A percentile compares a stretch with the other conserved stretches of the same genome.
These are phyloP conservation scores for Poa annua DNA, from an alignment of 176 grass and related monocot species.

Conservation along the genomic window DNA sequence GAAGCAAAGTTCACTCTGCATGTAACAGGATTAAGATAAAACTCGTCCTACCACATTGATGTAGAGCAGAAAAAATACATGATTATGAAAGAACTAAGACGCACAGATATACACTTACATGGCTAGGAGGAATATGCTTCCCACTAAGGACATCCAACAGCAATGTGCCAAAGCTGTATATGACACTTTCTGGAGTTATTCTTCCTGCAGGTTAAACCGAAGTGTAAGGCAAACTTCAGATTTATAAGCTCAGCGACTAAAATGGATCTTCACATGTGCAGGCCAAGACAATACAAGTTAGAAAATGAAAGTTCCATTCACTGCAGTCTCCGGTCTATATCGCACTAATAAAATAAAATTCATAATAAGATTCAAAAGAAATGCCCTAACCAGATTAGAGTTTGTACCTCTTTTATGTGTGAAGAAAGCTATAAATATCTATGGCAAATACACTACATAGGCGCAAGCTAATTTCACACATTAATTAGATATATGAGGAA, in stretches of 20 bases:
- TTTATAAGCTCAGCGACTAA: background rate
- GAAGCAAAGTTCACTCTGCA: constrained; percentile 10
- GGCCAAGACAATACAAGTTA: constrained; percentile 13
- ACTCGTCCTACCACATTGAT: background rate
- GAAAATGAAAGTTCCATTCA: background rate
- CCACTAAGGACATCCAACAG: constrained; percentile 92
- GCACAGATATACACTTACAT: constrained; percentile 54
- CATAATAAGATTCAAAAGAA: constrained; percentile 11
- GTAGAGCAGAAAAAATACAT: background rate
- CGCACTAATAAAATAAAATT: background rate
- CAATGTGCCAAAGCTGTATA: constrained; percentile 90
- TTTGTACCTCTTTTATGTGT: constrained; percentile 1
- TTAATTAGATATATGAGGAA: too few species aligned
- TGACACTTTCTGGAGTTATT: constrained; percentile 91
- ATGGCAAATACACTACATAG: too few species aligned
- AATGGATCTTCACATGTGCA: constrained; percentile 7
- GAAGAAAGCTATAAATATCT: background rate
- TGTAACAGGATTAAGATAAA: constrained; percentile 9
- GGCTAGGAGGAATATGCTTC: constrained; percentile 96
- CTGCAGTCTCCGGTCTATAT: background rate
- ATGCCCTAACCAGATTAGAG: background rate
- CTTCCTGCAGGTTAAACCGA: constrained; percentile 62
- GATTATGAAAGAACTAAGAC: constrained; percentile 14
- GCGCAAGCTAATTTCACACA: too few species aligned
- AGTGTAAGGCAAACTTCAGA: background rate